Conservation (phyloP, 2,329 filamentous ascomycete species). For the Fusarium sp. region DNA sequence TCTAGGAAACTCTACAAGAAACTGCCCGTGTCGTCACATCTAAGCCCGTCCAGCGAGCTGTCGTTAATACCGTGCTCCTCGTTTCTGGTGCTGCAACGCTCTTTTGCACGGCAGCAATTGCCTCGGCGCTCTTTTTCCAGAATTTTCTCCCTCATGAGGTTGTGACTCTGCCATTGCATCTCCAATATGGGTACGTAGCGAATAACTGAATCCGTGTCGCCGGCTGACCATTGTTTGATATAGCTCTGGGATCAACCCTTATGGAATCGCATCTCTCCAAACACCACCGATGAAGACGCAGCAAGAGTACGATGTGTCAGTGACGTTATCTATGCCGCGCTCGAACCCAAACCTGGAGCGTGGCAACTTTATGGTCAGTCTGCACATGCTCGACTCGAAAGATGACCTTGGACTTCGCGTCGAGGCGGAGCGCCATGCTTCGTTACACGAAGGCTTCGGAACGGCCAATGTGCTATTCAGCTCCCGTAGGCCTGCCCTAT, state of each 20-base stretch:
- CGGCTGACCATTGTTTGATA: conserved; percentile 25
- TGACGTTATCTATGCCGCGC: conserved; percentile 80
- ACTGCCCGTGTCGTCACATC: conserved; percentile 58
- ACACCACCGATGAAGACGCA: conserved; percentile 68
- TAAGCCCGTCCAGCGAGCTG: conserved; percentile 60
- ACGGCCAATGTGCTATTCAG: conserved; percentile 62
- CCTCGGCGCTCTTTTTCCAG: conserved; percentile 65
- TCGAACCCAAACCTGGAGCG: conserved; percentile 78
- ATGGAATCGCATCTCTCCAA: conserved; percentile 61
- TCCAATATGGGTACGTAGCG: conserved; percentile 67
- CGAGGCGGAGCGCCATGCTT: conserved; percentile 47
- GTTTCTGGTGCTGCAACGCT: conserved; percentile 56
- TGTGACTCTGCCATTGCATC: conserved; percentile 62
- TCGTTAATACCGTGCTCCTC: conserved; percentile 61
- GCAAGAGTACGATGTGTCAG: conserved; percentile 86
- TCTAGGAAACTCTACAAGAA: conserved; percentile 52
- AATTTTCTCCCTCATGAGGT: conserved; percentile 67
- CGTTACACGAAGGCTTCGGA: conserved; percentile 52
- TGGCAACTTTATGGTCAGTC: conserved; percentile 95
- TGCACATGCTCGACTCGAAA: conserved; percentile 71
- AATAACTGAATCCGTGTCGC: not conserved
- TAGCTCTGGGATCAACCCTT: conserved; percentile 64
- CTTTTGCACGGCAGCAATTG: conserved; percentile 60
- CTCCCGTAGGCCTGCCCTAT: conserved; percentile 78
- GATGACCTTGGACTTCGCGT: conserved; percentile 39